Evolutionary conservation across 208 protist species (phyloP).

Genomic region (Plasmodiophora brassicae): DNA sequence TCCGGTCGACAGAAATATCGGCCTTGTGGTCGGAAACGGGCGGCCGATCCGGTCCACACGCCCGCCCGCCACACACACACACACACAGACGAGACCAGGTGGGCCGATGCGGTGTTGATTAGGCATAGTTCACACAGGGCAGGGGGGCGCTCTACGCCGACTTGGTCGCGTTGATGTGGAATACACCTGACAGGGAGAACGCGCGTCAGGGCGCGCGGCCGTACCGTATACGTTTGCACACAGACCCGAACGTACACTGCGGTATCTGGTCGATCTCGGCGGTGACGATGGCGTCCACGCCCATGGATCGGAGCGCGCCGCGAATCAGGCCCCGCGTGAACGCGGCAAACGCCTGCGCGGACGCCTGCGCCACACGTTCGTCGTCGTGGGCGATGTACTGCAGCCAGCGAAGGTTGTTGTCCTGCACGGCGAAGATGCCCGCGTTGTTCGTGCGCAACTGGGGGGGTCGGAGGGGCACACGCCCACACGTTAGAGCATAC

Average conservation of each 20-base stretch:
- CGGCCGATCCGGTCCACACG: too few relatives aligned
- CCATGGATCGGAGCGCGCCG: background rate
- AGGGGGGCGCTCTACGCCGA: too few relatives aligned
- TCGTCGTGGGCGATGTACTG: background rate
- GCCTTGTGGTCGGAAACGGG: too few relatives aligned
- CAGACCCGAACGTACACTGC: constrained; percentile 16
- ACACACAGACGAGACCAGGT: too few relatives aligned
- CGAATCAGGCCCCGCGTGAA: background rate
- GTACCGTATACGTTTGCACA: background rate
- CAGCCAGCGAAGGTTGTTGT: background rate
- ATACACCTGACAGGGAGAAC: background rate
- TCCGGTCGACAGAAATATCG: too few relatives aligned
- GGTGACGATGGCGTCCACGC: background rate
- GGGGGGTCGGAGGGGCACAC: too few relatives aligned
- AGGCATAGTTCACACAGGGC: too few relatives aligned
- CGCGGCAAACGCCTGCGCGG: background rate
- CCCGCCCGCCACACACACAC: too few relatives aligned
- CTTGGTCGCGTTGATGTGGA: background rate
- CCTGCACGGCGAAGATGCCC: background rate
- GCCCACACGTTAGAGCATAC: too few relatives aligned
- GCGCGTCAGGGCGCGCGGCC: background rate
- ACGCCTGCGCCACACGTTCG: background rate
- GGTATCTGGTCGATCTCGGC: background rate
- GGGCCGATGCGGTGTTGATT: too few relatives aligned
- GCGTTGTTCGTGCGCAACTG: constrained; percentile 9